phyloP scores from a whole-genome alignment of 2,329 filamentous ascomycete species.

The Fusarium brachygibbosum region DNA sequence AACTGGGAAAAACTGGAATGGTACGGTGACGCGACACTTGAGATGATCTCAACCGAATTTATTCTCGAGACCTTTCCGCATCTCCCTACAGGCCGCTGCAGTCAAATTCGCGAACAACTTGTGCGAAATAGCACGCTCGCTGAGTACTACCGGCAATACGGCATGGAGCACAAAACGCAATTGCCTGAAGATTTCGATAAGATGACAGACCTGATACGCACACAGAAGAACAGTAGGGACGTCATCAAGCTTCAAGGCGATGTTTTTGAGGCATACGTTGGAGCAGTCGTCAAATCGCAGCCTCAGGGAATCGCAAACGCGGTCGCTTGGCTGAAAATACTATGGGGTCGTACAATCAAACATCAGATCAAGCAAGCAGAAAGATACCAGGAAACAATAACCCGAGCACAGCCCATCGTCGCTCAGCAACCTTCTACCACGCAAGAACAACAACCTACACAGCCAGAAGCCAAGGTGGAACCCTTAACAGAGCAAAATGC shows the following conservation, averaged over 20 bases:
- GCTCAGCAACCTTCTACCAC: not conserved
- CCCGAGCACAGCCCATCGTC: not conserved
- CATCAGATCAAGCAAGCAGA: slow-evolving; percentile 65
- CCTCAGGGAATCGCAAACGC: slow-evolving; percentile 72
- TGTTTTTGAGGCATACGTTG: slow-evolving; percentile 91
- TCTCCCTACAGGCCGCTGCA: slow-evolving; percentile 75
- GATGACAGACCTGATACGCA: slow-evolving; percentile 42
- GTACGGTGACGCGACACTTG: slow-evolving; percentile 88
- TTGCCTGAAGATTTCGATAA: slow-evolving; percentile 63
- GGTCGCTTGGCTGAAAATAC: slow-evolving; percentile 77
- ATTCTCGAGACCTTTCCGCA: slow-evolving; percentile 79
- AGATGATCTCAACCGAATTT: slow-evolving; percentile 79
- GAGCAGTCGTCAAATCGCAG: slow-evolving; percentile 79
- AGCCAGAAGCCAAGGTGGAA: not conserved
- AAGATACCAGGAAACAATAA: slow-evolving; percentile 32
- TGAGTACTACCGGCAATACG: slow-evolving; percentile 77
- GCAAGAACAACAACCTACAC: not conserved
- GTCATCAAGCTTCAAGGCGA: slow-evolving; percentile 83
- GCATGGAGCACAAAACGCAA: slow-evolving; percentile 73
- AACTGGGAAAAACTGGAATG: slow-evolving; percentile 89
- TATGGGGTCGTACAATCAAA: slow-evolving; percentile 78
- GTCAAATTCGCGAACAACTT: slow-evolving; percentile 81
- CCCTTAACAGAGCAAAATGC: slow-evolving; percentile 29
- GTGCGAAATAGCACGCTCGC: slow-evolving; percentile 85
- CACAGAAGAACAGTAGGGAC: slow-evolving; percentile 61